Evolutionary conservation across 106 monocot genomes (phyloP), one percentile per base, ranked within the genome.

Genomic region (Dioscorea dumetorum): DNA sequence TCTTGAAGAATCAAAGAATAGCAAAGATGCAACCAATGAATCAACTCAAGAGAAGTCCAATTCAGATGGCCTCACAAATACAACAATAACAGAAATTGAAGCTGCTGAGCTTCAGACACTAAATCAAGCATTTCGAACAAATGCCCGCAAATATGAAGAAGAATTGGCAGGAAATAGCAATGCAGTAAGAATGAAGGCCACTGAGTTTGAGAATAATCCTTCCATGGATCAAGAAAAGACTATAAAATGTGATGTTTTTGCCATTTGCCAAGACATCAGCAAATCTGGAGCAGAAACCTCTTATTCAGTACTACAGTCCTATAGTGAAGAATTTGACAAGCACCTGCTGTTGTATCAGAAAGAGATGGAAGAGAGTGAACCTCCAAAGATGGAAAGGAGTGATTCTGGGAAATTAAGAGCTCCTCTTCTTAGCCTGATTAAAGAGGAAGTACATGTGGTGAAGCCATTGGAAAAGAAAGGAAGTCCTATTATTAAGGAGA

Each of bases 261-360:
- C 14, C 5, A 28, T 4, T 50, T 54, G 51, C n/a, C 51, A 62
- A 53, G 32, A 17, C 28, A 50, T 24, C 50, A 63, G 62, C 21
- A 72, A 52, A 61, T 20, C 12, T 50, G 48, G 48, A 31, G 31
- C 31, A 49, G n/a, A 16, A 18, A 49, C 60, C 33, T 20, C 60
- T 28, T 22, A 23, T 48, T 22, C 64, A 48, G 3, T 23, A 9
- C 34, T 66, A 49, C 58, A 49, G 58, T 24, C 66, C 24, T 31
- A 17, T 41, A 57, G 23, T 56, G 73, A 74, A 49, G 67, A 74
- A 41, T 74, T 60, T 59, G 74, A 70, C 19, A 70, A 50, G 33
- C 64, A 49, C 57, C 64, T 63, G 32, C 32, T 76, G 18, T 57
- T 70, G 18, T 14, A 28, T 17, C 64, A 61, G 33, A 62, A 28